Evolutionary conservation across 805 yeast species (phyloP).

Genomic region (Metschnikowia cerradonensis): DNA sequence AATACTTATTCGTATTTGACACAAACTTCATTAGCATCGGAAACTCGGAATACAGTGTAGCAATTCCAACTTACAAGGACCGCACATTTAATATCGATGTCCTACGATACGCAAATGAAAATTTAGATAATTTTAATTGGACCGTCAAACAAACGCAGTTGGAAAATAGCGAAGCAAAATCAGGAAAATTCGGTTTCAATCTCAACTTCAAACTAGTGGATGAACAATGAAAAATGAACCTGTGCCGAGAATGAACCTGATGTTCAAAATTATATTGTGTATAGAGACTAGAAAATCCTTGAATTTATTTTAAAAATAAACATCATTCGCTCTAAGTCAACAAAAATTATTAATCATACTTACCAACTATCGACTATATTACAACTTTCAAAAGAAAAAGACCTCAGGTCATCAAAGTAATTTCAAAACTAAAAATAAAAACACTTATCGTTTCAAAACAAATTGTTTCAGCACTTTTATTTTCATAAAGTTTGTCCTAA

Average conservation of each 20-base stretch:
- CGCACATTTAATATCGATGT: conserved; percentile 47
- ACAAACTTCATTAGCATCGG: conserved; percentile 51
- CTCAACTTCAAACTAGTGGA: conserved; percentile 36
- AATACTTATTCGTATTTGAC: conserved; percentile 50
- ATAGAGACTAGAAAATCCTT: too few relatives aligned
- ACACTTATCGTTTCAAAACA: too few relatives aligned
- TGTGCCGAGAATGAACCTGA: background rate
- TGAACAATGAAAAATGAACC: conserved; percentile 18
- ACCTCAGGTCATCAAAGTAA: too few relatives aligned
- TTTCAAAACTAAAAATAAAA: too few relatives aligned
- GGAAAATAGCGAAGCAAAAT: conserved; percentile 27
- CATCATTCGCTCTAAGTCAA: too few relatives aligned
- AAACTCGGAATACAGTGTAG: conserved; percentile 46
- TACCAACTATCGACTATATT: too few relatives aligned
- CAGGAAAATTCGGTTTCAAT: conserved; percentile 33
- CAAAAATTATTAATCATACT: too few relatives aligned
- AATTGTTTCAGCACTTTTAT: too few relatives aligned
- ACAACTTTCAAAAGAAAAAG: too few relatives aligned
- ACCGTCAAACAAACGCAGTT: conserved; percentile 28
- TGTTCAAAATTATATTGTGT: background rate
- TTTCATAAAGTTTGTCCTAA: too few relatives aligned
- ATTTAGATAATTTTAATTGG: conserved; percentile 45
- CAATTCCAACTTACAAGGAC: conserved; percentile 44
- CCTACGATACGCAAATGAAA: conserved; percentile 39
- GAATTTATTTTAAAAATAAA: too few relatives aligned